These are phyloP conservation scores for Penicillium hesseltinei DNA, from an alignment of 2,329 filamentous ascomycete genomes.

Conservation along the genomic window DNA sequence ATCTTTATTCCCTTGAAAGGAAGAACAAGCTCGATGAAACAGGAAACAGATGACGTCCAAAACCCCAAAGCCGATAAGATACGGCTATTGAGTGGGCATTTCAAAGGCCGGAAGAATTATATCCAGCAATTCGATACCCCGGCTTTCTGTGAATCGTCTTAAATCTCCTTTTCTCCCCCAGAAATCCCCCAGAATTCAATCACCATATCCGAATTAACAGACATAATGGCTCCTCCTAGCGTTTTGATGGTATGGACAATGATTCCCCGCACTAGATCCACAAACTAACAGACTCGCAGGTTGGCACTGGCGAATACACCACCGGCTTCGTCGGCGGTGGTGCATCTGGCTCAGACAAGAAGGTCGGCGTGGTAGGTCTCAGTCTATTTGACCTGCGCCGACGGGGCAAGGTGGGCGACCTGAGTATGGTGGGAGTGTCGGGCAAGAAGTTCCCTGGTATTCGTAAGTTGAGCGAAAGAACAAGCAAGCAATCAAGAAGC, in stretches of 20 bases:
- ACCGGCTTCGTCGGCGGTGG: constrained; percentile 87
- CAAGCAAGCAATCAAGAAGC: constrained; percentile 7
- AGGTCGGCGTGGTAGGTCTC: constrained; percentile 88
- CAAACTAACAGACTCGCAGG: constrained; percentile 44
- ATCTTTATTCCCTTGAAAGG: not conserved
- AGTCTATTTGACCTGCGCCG: constrained; percentile 85
- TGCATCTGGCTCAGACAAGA: constrained; percentile 87
- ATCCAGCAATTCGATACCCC: constrained; percentile 17
- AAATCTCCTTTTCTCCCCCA: constrained; percentile 5
- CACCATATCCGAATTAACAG: not conserved
- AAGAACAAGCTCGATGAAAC: constrained; percentile 11
- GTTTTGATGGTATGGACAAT: constrained; percentile 62
- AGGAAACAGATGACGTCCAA: not conserved
- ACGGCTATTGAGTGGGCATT: constrained; percentile 29
- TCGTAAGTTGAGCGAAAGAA: constrained; percentile 53
- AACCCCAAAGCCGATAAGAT: constrained; percentile 14
- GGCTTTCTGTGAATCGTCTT: constrained; percentile 4
- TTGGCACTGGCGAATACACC: constrained; percentile 95
- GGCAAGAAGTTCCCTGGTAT: constrained; percentile 90
- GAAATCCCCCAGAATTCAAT: not conserved
- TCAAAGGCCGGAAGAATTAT: constrained; percentile 30
- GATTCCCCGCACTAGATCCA: not conserved
- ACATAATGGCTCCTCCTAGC: constrained; percentile 58
- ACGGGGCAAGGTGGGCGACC: constrained; percentile 79
- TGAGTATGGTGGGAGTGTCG: constrained; percentile 87